Base-by-base conservation (phyloP, 306 rosid genomes). In the Quillaja saponaria region DNA sequence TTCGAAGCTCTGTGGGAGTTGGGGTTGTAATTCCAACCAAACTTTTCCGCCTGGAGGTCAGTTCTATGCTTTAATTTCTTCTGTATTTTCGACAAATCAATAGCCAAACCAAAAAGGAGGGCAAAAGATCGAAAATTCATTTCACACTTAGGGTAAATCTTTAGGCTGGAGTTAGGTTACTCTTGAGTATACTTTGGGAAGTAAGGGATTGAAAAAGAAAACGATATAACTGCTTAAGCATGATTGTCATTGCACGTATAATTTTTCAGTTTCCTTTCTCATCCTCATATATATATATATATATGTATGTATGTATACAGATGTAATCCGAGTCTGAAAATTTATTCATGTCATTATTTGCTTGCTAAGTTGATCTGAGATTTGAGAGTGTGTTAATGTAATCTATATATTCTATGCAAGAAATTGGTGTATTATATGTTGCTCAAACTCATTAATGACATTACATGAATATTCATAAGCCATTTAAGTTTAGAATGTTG, bases 41-140 rank as follows among this genome's bases (percentile, higher is more conserved):
- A 58, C 34, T 89, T 68, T 87, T 89, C 81, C 97, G 96, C 74
- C 76, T 94, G 41, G 97, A 94, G 97, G 99, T 92, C 55, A 75
- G 95, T 28, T 71, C 10, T 35, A 52, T 77, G 38, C 57, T 58
- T 57, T 64, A 50, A 41, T 49, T 50, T 68, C 33, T 72, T 16
- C n/a, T n/a, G n/a, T 61, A 16, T 25, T 17, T 8, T 18, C 35
- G 45, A 65, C 20, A 55, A 35, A 38, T 10, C 63, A 46, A 21
- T 25, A 8, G 50, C 38, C 44, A 64, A 58, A 49, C 39, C 58
- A 64, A 59, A 63, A 38, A 64, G 47, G 5, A 12, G 41, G 9
- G 28, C 6, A 45, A 8, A 4, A 14, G 34, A 6, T 6, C 8
- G 15, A 15, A 25, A 20, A 25, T 25, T 25, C 31, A 25, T 25